Base-by-base conservation (phyloP, 305 asterid species). In the Vinca major region DNA sequence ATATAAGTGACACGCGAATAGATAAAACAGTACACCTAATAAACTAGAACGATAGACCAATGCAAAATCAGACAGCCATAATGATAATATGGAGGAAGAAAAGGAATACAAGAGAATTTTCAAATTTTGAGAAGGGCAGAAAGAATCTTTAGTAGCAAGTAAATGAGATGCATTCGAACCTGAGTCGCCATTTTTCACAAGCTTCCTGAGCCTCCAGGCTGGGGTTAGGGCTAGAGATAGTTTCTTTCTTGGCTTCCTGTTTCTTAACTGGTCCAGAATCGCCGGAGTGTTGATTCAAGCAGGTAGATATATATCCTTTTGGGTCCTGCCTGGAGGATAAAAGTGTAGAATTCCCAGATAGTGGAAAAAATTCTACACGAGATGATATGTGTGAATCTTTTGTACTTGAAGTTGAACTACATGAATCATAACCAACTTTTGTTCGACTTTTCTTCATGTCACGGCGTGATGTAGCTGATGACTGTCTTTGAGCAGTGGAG, bases 161-260 rank as follows among this genome's bases (percentile, higher is more conserved):
- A 26, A 26, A 26, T 57, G 36, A 36, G 68, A 71, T 65, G 64
- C 70, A 66, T 61, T 61, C 82, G 53, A 74, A 90, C 99, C 97
- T 93, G 65, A 90, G 77, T 68, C 97, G 86, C 97, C 95, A 93
- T 75, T 85, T 90, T 86, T 93, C 99, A 85, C 97, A 93, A 75
- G 89, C 81, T 86, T 93, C 96, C 78, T 87, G 92, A 70, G 87
- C 86, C 40, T 90, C 88, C 80, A 81, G 80, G 80, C 88, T 79
- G 63, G 82, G 82, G 74, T 82, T 74, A 67, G 82, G 74, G 50
- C 79, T 66, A 70, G 84, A 76, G 66, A 65, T 17, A 21, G 55
- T 37, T 72, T 78, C 87, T 73, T 69, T 72, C 72, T 80, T 83
- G 78, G 74, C 55, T 73, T 77, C 81, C 71, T 67, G 68, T 67